phyloP scores from a whole-genome alignment of 345 rosid genomes.

The Dovyalis caffra region DNA sequence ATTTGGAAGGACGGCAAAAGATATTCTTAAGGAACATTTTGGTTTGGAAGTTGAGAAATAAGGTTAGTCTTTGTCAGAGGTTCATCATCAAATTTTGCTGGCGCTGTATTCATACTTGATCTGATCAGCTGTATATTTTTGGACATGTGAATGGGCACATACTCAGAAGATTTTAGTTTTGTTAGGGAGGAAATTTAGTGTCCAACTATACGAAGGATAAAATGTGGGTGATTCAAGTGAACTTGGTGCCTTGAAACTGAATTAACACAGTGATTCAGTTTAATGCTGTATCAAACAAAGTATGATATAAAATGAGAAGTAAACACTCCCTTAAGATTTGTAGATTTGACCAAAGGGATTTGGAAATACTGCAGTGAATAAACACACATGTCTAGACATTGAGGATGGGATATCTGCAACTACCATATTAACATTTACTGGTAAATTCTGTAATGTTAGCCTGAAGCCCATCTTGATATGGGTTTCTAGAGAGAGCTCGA shows the following conservation, averaged over 20 bases:
- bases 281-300: background rate
- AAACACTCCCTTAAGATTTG: background rate
- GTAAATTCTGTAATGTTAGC: background rate
- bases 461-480: background rate
- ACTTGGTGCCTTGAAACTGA: background rate
- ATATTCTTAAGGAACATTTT: conserved; percentile 50
- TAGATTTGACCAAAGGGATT: background rate
- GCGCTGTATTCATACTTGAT: background rate
- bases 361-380: background rate
- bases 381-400: background rate
- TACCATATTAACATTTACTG: background rate
- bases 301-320: background rate
- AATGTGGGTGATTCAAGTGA: background rate
- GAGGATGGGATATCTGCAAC: background rate
- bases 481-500: background rate
- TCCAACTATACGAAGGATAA: background rate
- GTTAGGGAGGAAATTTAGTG: background rate
- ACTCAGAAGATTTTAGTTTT: background rate
- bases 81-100: background rate
- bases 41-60: conserved; percentile 41
- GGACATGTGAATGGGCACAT: background rate
- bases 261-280: background rate
- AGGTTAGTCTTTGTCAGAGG: background rate
- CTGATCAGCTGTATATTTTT: background rate
- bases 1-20: conserved; percentile 62